These are phyloP conservation scores for Aspergillus sparsus DNA, from an alignment of 495 filamentous ascomycete species.

Conservation along the genomic window DNA sequence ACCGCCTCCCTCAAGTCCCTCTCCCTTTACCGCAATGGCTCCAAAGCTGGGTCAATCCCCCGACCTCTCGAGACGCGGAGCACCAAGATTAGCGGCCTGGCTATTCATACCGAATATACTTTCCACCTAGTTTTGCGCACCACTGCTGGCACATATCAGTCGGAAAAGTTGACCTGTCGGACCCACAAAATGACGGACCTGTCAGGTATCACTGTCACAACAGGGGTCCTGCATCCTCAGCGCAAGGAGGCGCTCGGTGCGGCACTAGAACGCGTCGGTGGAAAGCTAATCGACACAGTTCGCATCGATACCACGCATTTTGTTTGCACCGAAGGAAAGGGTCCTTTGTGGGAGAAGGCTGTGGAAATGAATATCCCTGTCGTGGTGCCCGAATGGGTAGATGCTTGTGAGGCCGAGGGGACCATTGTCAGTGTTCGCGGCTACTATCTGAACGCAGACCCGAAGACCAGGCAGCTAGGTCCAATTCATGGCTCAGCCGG, in stretches of 20 bases:
- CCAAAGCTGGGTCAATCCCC: conserved; percentile 93
- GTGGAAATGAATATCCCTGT: conserved; percentile 98
- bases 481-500: conserved; percentile 40
- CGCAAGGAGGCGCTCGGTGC: conserved; percentile 70
- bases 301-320: conserved; percentile 98
- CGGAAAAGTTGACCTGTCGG: conserved; percentile 78
- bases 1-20: conserved; percentile 87
- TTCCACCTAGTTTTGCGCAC: conserved; percentile 93
- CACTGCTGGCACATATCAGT: conserved; percentile 80
- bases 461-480: conserved; percentile 61
- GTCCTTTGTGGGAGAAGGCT: conserved; percentile 89
- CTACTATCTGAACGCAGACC: conserved; percentile 92
- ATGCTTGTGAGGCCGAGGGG: conserved; percentile 90
- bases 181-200: conserved; percentile 99
- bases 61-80: conserved; percentile 78
- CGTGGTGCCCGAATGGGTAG: conserved; percentile 96
- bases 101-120: conserved; percentile 90
- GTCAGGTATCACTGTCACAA: conserved; percentile 91
- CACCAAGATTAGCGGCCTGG: conserved; percentile 97
- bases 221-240: conserved; percentile 77
- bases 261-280: conserved; percentile 85
- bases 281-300: conserved; percentile 85
- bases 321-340: conserved; percentile 93
- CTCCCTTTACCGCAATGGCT: conserved; percentile 90
- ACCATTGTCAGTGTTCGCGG: conserved; percentile 91